Percentiles rank a stretch among this genome's conserved stretches.
These are phyloP conservation scores for Macrolepiota fuliginosa DNA, from an alignment of 768 basidiomycete species.

Conservation along the genomic window DNA sequence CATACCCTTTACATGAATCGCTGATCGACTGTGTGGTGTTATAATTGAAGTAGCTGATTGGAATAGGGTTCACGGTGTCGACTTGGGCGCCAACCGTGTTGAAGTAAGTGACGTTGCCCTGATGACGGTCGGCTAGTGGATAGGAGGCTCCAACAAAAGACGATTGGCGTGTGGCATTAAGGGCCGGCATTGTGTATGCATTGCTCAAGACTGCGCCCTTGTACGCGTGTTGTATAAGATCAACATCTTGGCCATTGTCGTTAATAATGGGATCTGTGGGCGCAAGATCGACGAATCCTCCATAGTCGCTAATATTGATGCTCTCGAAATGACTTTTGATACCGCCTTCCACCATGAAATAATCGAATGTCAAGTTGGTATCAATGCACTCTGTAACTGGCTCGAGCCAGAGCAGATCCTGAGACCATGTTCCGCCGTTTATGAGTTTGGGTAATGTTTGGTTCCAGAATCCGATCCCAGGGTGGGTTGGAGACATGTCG, in stretches of 20 bases:
- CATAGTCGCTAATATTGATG: conserved; percentile 19
- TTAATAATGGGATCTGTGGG: conserved; percentile 9
- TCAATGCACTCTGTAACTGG: conserved; percentile 21
- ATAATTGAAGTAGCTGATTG: too few species aligned
- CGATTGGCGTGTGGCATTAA: not conserved
- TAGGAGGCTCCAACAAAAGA: not conserved
- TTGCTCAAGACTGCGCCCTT: not conserved
- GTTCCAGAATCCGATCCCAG: conserved; percentile 10
- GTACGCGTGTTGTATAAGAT: conserved; percentile 6
- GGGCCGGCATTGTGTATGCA: not conserved
- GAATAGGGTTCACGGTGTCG: too few species aligned
- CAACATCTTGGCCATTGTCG: conserved; percentile 18
- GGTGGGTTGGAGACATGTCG: conserved; percentile 15
- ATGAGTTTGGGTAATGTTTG: not conserved
- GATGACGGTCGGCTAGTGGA: not conserved
- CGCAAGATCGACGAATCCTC: conserved; percentile 19
- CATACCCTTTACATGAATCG: conserved; percentile 17
- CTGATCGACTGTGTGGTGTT: not conserved
- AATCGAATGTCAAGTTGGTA: conserved; percentile 22
- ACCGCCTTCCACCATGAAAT: conserved; percentile 6
- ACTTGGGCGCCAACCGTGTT: not conserved
- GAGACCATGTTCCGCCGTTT: conserved; percentile 17
- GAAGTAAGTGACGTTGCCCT: not conserved
- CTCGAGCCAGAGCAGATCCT: conserved; percentile 22
- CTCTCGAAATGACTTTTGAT: not conserved